Base-by-base conservation (phyloP, 2,329 filamentous ascomycete species). In the Diplodia seriata region DNA sequence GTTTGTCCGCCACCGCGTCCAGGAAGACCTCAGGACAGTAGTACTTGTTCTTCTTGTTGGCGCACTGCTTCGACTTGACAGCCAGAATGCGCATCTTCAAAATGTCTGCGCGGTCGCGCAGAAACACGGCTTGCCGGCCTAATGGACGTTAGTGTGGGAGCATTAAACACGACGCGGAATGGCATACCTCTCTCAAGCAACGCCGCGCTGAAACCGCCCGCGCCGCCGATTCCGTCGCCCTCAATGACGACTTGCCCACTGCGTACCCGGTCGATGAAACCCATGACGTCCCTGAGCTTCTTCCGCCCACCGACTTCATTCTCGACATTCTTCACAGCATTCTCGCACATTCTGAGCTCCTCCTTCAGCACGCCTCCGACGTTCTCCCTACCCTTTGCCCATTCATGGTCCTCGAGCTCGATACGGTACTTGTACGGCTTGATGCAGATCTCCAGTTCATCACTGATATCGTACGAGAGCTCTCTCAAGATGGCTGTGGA, bases 361-460 rank as follows among this genome's bases (percentile, higher is more conserved):
- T 90, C 89, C 78, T 96, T 96, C n/a, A 99, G 82, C 1, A 95
- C 89, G 9, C 84, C 85, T 49, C 88, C 86, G 1, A 94, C 90
- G 73, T 96, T 95, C 55, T 97, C 93, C 63, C 94, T 86, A 0
- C 93, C 94, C 69, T 91, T 88, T 3, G 85, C 79, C 95, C 95
- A 99, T 77, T 99, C 96, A 8, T 89, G 85, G 49, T 94, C 91
- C 75, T 97, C 93, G 54, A 99, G 89, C 73, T 99, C 95, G 68
- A 99, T 97, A 70, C 97, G 93, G 73, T 94, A 98, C 77, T 99
- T 99, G 84, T 94, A 99, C 0, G 96, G 95, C 79, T 99, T 99
- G 80, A 99, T 96, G 77, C 94, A 99, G 76, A 98, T 98, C 79
- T 99, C 95, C 0, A 99, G 92, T 80, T 98, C 95, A 75, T 99